Evolutionary conservation across 202 grass and related monocot genomes (phyloP), one percentile per base, ranked within the genome.

Genomic region (Carex arenaria): DNA sequence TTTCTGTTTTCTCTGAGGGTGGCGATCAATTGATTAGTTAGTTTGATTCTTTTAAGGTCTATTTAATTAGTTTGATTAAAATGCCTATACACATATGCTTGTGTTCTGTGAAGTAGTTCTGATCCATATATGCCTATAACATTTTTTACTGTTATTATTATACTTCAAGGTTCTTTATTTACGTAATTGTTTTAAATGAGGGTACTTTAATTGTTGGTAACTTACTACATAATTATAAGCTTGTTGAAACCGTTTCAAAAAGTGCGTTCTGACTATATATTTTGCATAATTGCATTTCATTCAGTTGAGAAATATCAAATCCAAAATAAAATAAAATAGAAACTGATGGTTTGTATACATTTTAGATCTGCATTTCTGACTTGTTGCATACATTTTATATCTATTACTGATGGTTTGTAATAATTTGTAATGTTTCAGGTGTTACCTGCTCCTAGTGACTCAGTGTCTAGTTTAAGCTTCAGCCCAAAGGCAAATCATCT

Each of bases 401-500:
- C 7, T 32, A 40, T 76, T 49, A 5, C 8, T 56, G 14, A 18
- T 54, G 19, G 13, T 75, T 32, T 31, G 12, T 55, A 12, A 28
- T 40, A 68, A 31, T 10, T 51, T 31, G 70, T 53, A 17, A 53
- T 53, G 3, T 28, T 51, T 82, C 13, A 82, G 79, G 79, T 84
- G 6, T 8, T 18, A 47, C 57, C 74, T 55, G 77, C 88, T 73
- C 89, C 96, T 5, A 85, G 64, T 6, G 93, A 94, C 75, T 92
- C 89, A 1, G 88, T 92, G 20, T 96, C 93, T 76, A 94, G 93
- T 72, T 89, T 99, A 78, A 88, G 91, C 80, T 99, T 96, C 88
- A 94, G 96, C 53, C 83, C 96, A 34, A 92, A 85, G 78, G 96
- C 90, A 59, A 96, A 96, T 67, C 89, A 92, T 78, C 83, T 99